Base-by-base conservation (phyloP, 768 basidiomycete species). In the Boletus subparvulus region DNA sequence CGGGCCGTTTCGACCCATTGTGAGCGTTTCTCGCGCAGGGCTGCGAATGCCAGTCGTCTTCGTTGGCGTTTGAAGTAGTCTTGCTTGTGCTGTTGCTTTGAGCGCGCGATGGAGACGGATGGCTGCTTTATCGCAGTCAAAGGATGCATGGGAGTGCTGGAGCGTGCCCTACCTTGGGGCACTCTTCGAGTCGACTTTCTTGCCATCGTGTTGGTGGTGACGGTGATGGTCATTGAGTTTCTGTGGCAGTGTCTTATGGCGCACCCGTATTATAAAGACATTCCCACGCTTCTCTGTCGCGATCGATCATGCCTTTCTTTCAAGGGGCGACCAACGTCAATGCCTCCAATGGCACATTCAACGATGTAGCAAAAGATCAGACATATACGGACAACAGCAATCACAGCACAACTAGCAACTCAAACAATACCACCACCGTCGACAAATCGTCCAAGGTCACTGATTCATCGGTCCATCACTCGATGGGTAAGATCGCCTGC, bases 1-100 rank as follows among this genome's bases (percentile, higher is more conserved):
- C 45, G 55, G 26, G 77, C 77, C 1, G 65, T 70, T 44, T 65
- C 60, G 17, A 66, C 66, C 74, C 75, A 75, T 47, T 62, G 54
- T 10, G 65, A 67, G 24, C 69, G 69, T 45, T 56, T 69, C 53
- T 61, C 42, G 50, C 66, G 68, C 16, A 60, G 70, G 9, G 59
- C 59, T 41, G 62, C 58, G 36, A 70, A 68, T 4, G 60, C 63
- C 14, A 56, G 21, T 33, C 33, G 63, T 33, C 59, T 65, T 50
- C 53, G 65, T 30, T 59, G 59, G 26, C 55, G 65, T 17, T 56
- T 59, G 40, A 61, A 47, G 61, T 69, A 50, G 17, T 61, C 60
- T 58, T 64, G 68, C 42, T 61, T 61, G 48, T 55, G 70, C 36
- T 61, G 65, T 13, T 55, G 58, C 52, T 61, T 69, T 36, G 61